Evolutionary conservation across 2,329 filamentous ascomycete species (phyloP).

Genomic region (Calonectria leucothoes): DNA sequence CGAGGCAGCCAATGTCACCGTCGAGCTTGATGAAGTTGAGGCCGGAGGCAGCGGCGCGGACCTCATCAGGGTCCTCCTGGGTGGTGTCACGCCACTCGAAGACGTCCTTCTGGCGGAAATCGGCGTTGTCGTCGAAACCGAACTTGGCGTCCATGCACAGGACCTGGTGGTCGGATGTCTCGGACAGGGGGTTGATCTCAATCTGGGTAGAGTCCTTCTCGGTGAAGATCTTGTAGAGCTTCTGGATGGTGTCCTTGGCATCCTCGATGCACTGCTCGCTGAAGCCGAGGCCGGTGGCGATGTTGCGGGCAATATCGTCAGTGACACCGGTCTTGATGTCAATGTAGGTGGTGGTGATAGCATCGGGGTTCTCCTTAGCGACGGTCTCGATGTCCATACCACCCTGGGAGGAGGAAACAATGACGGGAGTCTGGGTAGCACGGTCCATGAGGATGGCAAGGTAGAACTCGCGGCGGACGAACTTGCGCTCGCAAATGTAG

Average conservation of each 20-base stretch:
- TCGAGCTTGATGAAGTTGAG: conserved; percentile 99
- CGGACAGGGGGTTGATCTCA: conserved; percentile 98
- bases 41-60: conserved; percentile 92
- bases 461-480: conserved; percentile 98
- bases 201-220: conserved; percentile 99
- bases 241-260: conserved; percentile 96
- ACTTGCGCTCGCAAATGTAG: conserved; percentile 99
- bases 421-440: conserved; percentile 88
- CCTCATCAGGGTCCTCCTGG: conserved; percentile 97
- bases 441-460: conserved; percentile 99
- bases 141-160: conserved; percentile 99
- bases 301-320: conserved; percentile 90
- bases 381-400: conserved; percentile 99
- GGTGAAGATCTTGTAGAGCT: conserved; percentile 98
- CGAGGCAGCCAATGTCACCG: conserved; percentile 98
- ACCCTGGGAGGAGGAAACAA: conserved; percentile 97
- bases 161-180: conserved; percentile 98
- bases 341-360: conserved; percentile 93
- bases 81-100: conserved; percentile 94
- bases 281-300: conserved; percentile 94
- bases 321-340: conserved; percentile 96
- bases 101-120: conserved; percentile 97
- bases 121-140: conserved; percentile 98
- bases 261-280: conserved; percentile 97
- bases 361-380: conserved; percentile 96